A percentile compares a stretch with the other conserved stretches of the same genome.
Conservation (phyloP, 1,284 basidiomycete species). For the Phylloboletellus chloephorus region DNA sequence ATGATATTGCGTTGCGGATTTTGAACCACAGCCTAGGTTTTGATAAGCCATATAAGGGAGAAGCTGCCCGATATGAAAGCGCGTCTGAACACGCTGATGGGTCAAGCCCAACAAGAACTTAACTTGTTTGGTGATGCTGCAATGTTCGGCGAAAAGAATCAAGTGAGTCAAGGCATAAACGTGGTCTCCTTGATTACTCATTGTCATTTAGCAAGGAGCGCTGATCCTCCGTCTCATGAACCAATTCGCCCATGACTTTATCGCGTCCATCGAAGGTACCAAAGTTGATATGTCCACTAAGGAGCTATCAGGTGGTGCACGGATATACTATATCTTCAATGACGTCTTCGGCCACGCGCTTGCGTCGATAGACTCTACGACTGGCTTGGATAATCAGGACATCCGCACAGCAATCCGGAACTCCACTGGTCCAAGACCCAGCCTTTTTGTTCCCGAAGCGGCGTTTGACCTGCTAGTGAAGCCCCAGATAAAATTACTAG, state of each 20-base stretch:
- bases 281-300: conserved; percentile 97
- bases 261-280: conserved; percentile 98
- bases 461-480: conserved; percentile 98
- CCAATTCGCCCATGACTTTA: conserved; percentile 96
- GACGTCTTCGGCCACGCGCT: conserved; percentile 96
- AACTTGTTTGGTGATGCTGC: conserved; percentile 94
- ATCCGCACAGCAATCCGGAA: conserved; percentile 98
- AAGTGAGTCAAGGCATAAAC: conserved; percentile 41
- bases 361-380: conserved; percentile 84
- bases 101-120: conserved; percentile 97
- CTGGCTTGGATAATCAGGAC: conserved; percentile 89
- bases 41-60: conserved; percentile 97
- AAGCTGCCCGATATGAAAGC: conserved; percentile 99
- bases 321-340: conserved; percentile 99
- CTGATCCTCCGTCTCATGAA: conserved; percentile 96
- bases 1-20: background rate
- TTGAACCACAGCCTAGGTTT: conserved; percentile 49
- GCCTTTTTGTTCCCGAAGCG: conserved; percentile 94
- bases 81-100: conserved; percentile 95
- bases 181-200: conserved; percentile 11
- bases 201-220: conserved; percentile 59
- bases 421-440: conserved; percentile 94
- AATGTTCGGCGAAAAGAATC: conserved; percentile 88
- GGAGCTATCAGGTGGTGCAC: conserved; percentile 94
- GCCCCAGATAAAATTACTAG: conserved; percentile 96